Base-by-base conservation (phyloP, 1,139 yeast genomes). In the Tardiomyces digboiensis region DNA sequence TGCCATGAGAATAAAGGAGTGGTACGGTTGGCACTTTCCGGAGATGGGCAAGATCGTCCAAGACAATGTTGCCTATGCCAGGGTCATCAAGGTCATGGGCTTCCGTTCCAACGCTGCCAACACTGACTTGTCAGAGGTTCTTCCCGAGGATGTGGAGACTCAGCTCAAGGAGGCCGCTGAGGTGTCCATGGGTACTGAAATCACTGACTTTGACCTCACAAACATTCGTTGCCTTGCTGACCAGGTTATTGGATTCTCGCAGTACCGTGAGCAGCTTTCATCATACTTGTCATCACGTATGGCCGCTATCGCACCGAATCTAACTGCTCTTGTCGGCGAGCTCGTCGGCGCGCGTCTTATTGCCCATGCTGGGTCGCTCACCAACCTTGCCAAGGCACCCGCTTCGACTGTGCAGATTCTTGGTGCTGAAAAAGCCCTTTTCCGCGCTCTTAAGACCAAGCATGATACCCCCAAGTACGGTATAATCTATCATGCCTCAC, bases 1-100 rank as follows among this genome's bases (percentile, higher is more conserved):
- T 61, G 91, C 97, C 55, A 91, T 91, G 99, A 82, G 99, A 73
- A 65, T 70, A 65, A 89, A 89, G 73, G 99, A 91, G 73, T 91
- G 99, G 99, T 91, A 93, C 71, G 97, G 98, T 54, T 91, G 99
- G 99, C 99, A 91, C 68, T 93, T 91, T 80, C 99, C 99, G 39
- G 99, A 91, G 71, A 78, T 91, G 78, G 96, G 96, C 61, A 91
- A 91, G 76, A 87, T 91, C 64, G 88, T 89, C 56, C 80, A 86
- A 57, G 98, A 91, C 68, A 89, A 95, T 55, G 46, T 47, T 36
- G 61, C 60, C 18, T 57, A 57, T 42, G 95, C 95, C 49, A 82
- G 93, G 74, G 85, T 88, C 57, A 86, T 91, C 61, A 77, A 87
- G 69, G 76, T 82, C 57, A 88, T 91, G 97, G 98, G 98, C 55